Conservation (phyloP, 73 alveolate species). For the Paramecium tetraurelia region DNA sequence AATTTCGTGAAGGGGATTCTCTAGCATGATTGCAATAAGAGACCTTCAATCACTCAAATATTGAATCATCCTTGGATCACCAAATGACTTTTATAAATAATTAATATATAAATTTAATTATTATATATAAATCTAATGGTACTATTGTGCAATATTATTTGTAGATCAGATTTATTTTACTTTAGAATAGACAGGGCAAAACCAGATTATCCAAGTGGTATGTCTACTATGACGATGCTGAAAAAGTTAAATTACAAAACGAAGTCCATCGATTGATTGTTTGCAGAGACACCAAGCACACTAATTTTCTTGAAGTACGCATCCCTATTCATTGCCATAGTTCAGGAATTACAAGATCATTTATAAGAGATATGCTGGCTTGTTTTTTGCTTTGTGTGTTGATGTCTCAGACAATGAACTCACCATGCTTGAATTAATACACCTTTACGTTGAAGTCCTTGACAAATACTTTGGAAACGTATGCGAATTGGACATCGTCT, state of each 20-base stretch:
- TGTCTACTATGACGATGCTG: constrained; percentile 80
- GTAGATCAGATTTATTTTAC: constrained; percentile 88
- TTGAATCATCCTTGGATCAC: constrained; percentile 6
- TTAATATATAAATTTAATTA: neutral
- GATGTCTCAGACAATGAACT: constrained; percentile 98
- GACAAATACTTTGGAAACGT: constrained; percentile 98
- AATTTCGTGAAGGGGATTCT: neutral
- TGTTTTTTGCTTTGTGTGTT: constrained; percentile 96
- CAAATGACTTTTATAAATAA: neutral
- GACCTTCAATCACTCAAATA: neutral
- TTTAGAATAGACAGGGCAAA: constrained; percentile 97
- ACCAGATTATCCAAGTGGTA: constrained; percentile 96
- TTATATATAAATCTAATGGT: neutral
- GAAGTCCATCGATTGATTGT: constrained; percentile 92
- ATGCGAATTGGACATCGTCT: constrained; percentile 98
- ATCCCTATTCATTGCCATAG: constrained; percentile 14
- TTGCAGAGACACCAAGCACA: constrained; percentile 88
- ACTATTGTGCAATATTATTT: neutral
- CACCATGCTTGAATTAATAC: constrained; percentile 92
- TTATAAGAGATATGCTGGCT: constrained; percentile 96
- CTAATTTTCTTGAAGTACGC: constrained; percentile 88
- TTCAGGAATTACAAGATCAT: constrained; percentile 89
- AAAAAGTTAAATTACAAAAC: constrained; percentile 72
- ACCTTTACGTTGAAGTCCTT: constrained; percentile 91
- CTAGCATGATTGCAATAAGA: constrained; percentile 22